Evolutionary conservation across 179 eudicot species (phyloP).

Genomic region (Spinacia oleracea): DNA sequence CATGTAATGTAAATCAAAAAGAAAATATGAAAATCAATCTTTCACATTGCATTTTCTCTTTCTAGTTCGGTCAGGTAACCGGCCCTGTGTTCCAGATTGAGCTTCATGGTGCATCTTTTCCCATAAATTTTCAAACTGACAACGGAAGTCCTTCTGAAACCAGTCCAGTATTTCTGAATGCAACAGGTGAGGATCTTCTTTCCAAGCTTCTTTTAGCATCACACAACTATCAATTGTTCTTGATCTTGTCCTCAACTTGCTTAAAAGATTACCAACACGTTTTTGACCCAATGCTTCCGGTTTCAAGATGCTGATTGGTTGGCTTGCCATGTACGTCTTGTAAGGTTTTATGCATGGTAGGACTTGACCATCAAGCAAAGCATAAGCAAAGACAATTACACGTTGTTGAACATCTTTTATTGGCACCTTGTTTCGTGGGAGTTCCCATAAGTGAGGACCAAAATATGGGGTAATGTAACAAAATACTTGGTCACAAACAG

Average conservation of each 20-base stretch:
- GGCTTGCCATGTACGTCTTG: conserved; percentile 49
- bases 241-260: conserved; percentile 45
- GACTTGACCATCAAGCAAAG: conserved; percentile 84
- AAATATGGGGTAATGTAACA: conserved; percentile 65
- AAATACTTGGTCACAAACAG: conserved; percentile 53
- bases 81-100: conserved; percentile 41
- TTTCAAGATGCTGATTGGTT: conserved; percentile 65
- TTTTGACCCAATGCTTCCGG: conserved; percentile 70
- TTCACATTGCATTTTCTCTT: conserved; percentile 8
- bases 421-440: conserved; percentile 54
- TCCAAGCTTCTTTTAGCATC: conserved; percentile 53
- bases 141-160: conserved; percentile 58
- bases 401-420: conserved; percentile 50
- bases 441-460: conserved; percentile 69
- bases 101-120: conserved; percentile 59
- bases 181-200: conserved; percentile 52
- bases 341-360: conserved; percentile 67
- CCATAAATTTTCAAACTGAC: conserved; percentile 64
- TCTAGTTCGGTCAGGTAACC: conserved; percentile 28
- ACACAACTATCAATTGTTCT: conserved; percentile 61
- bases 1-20: neutral
- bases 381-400: conserved; percentile 62
- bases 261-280: conserved; percentile 70
- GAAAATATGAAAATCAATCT: neutral
- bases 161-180: conserved; percentile 60